Conservation (phyloP, 176 grass and related monocot genomes). For the Aegilops sharonensis region DNA sequence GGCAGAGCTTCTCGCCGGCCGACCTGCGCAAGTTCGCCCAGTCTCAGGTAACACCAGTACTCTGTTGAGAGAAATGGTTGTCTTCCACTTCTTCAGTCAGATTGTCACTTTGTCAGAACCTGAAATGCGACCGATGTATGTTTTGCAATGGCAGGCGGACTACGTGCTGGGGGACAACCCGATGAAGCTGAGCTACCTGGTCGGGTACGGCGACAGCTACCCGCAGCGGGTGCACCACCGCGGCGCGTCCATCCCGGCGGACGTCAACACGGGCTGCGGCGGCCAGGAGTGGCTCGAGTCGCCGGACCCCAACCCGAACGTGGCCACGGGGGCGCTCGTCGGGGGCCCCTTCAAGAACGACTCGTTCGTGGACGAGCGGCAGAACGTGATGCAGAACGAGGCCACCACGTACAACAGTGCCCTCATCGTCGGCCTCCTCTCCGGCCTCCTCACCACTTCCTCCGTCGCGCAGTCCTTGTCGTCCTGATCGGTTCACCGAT, state of each 20-base stretch:
- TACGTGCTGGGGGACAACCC: slow-evolving; percentile 80
- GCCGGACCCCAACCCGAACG: slow-evolving; percentile 51
- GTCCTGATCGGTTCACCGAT: background rate
- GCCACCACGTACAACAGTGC: slow-evolving; percentile 70
- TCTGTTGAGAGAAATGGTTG: background rate
- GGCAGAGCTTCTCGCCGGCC: slow-evolving; percentile 37
- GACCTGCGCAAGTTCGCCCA: slow-evolving; percentile 76
- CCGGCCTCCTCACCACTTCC: slow-evolving; percentile 51
- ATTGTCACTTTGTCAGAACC: background rate
- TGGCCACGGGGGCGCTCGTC: slow-evolving; percentile 62
- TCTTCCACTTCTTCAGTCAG: background rate
- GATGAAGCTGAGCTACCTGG: slow-evolving; percentile 79
- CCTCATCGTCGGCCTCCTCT: slow-evolving; percentile 59
- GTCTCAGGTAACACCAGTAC: slow-evolving; percentile 44
- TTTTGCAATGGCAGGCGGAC: slow-evolving; percentile 38
- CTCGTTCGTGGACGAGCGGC: slow-evolving; percentile 49
- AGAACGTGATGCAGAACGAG: slow-evolving; percentile 63
- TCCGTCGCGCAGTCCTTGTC: slow-evolving; percentile 39
- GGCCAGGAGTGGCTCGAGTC: slow-evolving; percentile 64
- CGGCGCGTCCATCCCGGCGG: slow-evolving; percentile 68
- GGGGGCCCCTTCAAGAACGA: slow-evolving; percentile 76
- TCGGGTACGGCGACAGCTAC: slow-evolving; percentile 64
- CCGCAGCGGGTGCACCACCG: slow-evolving; percentile 72
- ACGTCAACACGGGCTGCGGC: slow-evolving; percentile 47
- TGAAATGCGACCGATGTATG: background rate